A percentile compares a stretch with the other conserved stretches of the same genome.
Evolutionary conservation across 495 filamentous ascomycete genomes (phyloP).

Genomic region (Penicillium bialowiezense): DNA sequence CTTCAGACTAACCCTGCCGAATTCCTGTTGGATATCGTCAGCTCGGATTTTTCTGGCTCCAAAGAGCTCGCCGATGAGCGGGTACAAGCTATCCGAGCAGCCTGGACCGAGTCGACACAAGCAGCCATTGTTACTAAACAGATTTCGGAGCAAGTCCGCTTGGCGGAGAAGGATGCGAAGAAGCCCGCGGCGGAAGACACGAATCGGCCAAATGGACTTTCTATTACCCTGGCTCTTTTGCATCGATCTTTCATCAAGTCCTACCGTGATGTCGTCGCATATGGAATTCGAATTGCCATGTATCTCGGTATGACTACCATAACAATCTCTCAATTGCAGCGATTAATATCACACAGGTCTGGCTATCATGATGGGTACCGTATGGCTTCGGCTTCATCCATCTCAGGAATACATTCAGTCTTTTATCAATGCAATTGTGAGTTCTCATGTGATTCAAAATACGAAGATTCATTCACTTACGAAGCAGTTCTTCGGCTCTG

Average conservation of each 20-base stretch:
- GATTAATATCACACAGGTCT: constrained; percentile 40
- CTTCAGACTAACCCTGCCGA: constrained; percentile 74
- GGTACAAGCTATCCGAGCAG: constrained; percentile 27
- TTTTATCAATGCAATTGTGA: constrained; percentile 72
- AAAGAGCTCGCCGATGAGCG: constrained; percentile 33
- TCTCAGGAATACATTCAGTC: constrained; percentile 69
- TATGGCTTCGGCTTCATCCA: constrained; percentile 68
- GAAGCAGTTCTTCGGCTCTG: constrained; percentile 65
- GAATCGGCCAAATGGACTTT: constrained; percentile 18
- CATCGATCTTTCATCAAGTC: constrained; percentile 75
- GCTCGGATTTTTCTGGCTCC: constrained; percentile 63
- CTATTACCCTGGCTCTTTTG: constrained; percentile 52
- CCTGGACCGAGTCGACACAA: constrained; percentile 29
- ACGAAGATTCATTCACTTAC: not conserved
- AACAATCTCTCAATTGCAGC: not conserved
- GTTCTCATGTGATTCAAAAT: not conserved
- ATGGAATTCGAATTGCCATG: constrained; percentile 55
- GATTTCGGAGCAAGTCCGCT: constrained; percentile 9
- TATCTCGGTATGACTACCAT: not conserved
- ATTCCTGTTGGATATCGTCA: constrained; percentile 70
- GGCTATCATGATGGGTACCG: constrained; percentile 85
- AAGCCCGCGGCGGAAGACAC: constrained; percentile 16
- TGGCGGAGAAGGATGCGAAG: constrained; percentile 14
- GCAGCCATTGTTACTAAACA: constrained; percentile 1
- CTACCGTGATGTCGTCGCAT: constrained; percentile 77